Conservation (phyloP, 306 rosid species). For the Malus asiatica region DNA sequence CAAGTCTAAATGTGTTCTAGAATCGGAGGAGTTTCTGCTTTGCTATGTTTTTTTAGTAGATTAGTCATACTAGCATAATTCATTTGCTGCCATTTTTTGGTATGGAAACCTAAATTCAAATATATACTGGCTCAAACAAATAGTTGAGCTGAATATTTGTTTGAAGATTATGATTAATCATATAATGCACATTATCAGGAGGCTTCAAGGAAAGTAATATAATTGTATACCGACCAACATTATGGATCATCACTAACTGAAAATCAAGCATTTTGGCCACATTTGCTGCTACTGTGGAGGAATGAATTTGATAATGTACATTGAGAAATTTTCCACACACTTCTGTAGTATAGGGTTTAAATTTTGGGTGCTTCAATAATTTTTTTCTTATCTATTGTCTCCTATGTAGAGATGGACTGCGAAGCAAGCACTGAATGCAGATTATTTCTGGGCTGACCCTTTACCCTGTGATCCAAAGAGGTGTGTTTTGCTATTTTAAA, state of each 20-base stretch:
- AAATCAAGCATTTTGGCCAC: not conserved
- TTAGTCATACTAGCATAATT: not conserved
- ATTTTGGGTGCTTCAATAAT: not conserved
- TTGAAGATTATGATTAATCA: not conserved
- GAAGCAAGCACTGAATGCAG: conserved; percentile 63
- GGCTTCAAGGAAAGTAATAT: not conserved
- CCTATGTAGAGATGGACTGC: conserved; percentile 52
- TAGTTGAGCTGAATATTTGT: not conserved
- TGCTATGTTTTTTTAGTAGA: not conserved
- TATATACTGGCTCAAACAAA: not conserved
- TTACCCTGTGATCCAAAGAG: conserved; percentile 66
- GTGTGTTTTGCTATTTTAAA: conserved; percentile 15
- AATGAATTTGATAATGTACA: not conserved
- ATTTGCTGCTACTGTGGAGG: not conserved
- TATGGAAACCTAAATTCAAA: not conserved
- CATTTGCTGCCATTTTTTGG: not conserved
- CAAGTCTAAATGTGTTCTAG: no score
- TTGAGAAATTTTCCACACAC: not conserved
- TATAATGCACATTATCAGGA: not conserved
- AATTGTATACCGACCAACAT: not conserved
- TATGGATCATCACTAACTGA: not conserved
- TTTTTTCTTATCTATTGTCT: conserved; percentile 13
- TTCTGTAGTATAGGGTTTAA: not conserved
- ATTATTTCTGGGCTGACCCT: conserved; percentile 72
- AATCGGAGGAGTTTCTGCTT: no score